These are phyloP conservation scores for Barnettozyma hawaiiensis DNA, from an alignment of 1,139 yeast species.

Conservation along the genomic window DNA sequence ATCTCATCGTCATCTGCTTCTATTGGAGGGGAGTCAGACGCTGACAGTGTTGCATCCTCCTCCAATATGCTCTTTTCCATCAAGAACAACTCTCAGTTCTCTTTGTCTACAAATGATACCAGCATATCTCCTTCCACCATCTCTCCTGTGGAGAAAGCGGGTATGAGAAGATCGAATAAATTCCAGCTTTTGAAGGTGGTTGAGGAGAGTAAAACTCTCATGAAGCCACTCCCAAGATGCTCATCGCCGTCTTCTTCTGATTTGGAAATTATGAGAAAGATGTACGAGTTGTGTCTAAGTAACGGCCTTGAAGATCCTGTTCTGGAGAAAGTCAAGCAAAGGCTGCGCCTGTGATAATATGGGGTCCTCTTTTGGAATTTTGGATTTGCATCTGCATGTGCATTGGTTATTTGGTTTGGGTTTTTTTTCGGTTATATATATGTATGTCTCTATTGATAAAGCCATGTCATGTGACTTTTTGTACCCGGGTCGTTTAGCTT, in stretches of 20 bases:
- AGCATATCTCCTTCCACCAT: not conserved
- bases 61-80: slow-evolving; percentile 6
- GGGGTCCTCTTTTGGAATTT: not conserved
- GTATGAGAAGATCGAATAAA: slow-evolving; percentile 3
- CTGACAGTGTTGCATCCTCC: slow-evolving; percentile 9
- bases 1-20: slow-evolving; percentile 9
- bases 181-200: slow-evolving; percentile 8
- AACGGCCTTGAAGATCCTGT: slow-evolving; percentile 19
- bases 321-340: slow-evolving; percentile 17
- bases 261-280: slow-evolving; percentile 16
- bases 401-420: not conserved
- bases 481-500: no score
- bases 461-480: no score
- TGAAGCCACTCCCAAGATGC: slow-evolving; percentile 8
- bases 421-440: no score
- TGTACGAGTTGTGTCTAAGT: slow-evolving; percentile 21
- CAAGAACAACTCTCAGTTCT: slow-evolving; percentile 9
- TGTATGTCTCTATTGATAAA: not conserved
- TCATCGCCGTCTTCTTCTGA: slow-evolving; percentile 16
- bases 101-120: slow-evolving; percentile 1
- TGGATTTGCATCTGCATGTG: not conserved
- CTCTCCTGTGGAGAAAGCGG: not conserved
- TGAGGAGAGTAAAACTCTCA: not conserved
- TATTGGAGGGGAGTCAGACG: slow-evolving; percentile 3
- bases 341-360: slow-evolving; percentile 9